phyloP scores from a whole-genome alignment of 257 asterid species.

The Buddleja alternifolia region DNA sequence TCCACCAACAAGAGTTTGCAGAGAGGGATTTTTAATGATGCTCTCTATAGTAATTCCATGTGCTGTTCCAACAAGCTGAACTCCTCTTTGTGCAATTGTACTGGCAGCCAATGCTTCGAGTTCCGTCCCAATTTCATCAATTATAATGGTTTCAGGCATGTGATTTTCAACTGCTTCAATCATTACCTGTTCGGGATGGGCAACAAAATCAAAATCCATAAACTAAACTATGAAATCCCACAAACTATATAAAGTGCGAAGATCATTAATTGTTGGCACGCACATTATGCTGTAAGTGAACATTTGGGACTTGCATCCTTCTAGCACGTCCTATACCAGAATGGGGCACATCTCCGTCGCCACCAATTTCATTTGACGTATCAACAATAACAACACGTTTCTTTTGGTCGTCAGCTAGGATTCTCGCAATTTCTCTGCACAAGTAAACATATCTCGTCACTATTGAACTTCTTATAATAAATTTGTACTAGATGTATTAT shows the following conservation, averaged over 20 bases:
- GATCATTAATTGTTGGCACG: constrained; percentile 33
- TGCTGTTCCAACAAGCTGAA: constrained; percentile 98
- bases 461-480: background rate
- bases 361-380: constrained; percentile 97
- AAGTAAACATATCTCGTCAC: constrained; percentile 11
- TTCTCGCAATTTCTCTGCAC: constrained; percentile 92
- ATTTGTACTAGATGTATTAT: background rate
- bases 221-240: background rate
- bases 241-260: background rate
- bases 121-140: constrained; percentile 97
- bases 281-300: constrained; percentile 93
- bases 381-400: constrained; percentile 96
- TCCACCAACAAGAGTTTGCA: constrained; percentile 97
- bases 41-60: constrained; percentile 94
- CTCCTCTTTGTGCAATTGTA: constrained; percentile 99
- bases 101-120: constrained; percentile 97
- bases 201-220: constrained; percentile 23
- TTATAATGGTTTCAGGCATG: constrained; percentile 95
- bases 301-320: constrained; percentile 98
- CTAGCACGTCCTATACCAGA: constrained; percentile 97
- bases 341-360: constrained; percentile 98
- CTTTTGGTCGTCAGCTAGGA: constrained; percentile 85
- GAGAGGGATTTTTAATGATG: constrained; percentile 83
- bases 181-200: constrained; percentile 68
- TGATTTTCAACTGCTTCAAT: constrained; percentile 99